Evolutionary conservation across 306 rosid genomes (phyloP).

Genomic region (Quercus robur): DNA sequence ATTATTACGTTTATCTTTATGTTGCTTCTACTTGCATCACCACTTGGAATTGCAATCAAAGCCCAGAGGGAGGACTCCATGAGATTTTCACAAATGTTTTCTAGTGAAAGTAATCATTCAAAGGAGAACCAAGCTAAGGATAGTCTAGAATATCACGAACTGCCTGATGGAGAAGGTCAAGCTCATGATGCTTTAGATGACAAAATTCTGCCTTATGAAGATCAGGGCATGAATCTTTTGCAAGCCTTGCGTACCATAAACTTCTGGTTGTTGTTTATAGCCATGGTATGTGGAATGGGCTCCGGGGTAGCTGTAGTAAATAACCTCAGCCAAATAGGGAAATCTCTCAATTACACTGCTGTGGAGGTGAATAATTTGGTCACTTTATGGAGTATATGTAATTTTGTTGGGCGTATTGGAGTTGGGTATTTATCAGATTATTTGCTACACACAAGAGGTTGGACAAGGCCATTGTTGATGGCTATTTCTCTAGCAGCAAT

Average conservation of each 20-base stretch:
- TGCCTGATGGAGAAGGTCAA: constrained; percentile 38
- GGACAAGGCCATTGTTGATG: constrained; percentile 77
- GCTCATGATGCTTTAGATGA: constrained; percentile 23
- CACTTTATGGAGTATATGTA: constrained; percentile 93
- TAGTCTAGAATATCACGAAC: constrained; percentile 37
- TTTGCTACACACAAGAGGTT: constrained; percentile 61
- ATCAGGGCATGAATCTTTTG: constrained; percentile 42
- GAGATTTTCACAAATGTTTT: neutral
- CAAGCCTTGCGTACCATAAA: constrained; percentile 57
- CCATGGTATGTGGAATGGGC: constrained; percentile 86
- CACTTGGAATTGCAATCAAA: constrained; percentile 59
- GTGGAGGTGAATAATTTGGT: constrained; percentile 62
- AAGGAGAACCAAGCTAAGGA: constrained; percentile 15
- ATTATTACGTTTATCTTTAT: constrained; percentile 38
- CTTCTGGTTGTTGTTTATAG: constrained; percentile 76
- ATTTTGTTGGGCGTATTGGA: constrained; percentile 86
- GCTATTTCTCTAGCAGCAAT: constrained; percentile 45
- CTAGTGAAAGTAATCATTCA: constrained; percentile 20
- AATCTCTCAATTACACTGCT: constrained; percentile 68
- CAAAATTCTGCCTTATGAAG: constrained; percentile 21
- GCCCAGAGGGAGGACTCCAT: constrained; percentile 46
- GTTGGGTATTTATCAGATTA: constrained; percentile 79
- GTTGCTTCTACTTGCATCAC: constrained; percentile 51
- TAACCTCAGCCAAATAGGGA: constrained; percentile 85
- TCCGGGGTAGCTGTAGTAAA: constrained; percentile 77